Evolutionary conservation across 371 early-diverging fungal genomes (phyloP), one percentile per base, ranked within the genome.

Genomic region (Apophysomyces elegans): DNA sequence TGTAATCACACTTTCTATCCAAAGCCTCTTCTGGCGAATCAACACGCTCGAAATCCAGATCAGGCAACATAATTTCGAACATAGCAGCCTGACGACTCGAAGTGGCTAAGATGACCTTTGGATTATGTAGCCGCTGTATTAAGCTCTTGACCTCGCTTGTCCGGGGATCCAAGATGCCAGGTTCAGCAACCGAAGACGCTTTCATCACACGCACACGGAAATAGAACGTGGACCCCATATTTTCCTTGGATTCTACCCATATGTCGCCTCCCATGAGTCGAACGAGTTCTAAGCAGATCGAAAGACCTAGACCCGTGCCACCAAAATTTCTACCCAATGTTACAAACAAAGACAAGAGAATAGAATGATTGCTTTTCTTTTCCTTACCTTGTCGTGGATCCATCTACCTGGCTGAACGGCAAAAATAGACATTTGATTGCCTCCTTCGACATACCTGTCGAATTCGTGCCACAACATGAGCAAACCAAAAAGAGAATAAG

Each of bases 281-380:
- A 7, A 86, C 84, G 16, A 89, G 72, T 47, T 82, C 79, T 6
- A 83, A 68, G 56, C 84, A 84, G 18, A 89, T 88, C 14, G 84
- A 81, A 16, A 89, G 73, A n/a, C 89, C 89, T 7, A 89, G 61
- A 5, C 89, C 89, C 4, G 87, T 87, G 14, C 90, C 90, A 21
- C 88, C 88, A 73, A 84, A 88, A 18, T 74, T 80, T 59, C 71
- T 70, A 56, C 16, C 18, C 21, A 4, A 26, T 21, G 54, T 50
- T 50, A 50, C 54, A n/a, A 50, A 32, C n/a, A 21, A 44, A 60
- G 2, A 12, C 59, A 44, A n/a, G 38, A 18, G 11, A 38, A 39
- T 13, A 65, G 13, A 39, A 8, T 7, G 39, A 8, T 5, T 14
- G 26, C 44, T 45, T 47, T n/a, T 12, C n/a, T 7, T 60, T 26